Evolutionary conservation across 2,329 filamentous ascomycete species (phyloP), one percentile per base, ranked within the genome.

Genomic region (Colletotrichum sojae): DNA sequence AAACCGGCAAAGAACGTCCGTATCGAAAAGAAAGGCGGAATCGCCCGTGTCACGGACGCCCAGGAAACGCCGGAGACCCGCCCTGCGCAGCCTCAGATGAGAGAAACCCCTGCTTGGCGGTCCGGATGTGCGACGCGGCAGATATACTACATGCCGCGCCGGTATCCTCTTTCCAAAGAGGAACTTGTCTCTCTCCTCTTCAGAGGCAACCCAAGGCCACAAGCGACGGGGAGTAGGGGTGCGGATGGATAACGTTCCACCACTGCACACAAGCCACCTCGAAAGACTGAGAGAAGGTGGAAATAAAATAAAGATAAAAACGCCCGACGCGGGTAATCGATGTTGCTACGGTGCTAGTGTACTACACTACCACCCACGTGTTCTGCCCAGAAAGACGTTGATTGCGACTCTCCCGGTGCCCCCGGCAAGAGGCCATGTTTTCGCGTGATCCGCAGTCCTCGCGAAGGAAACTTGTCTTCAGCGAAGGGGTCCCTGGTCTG

Each of bases 41-140:
- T 2, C 9, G 9, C 36, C 56, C 31, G 31, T 36, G 31, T 3
- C 31, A 36, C 31, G 31, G 31, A 36, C 9, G 8, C 31, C 31
- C 31, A 36, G 31, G 31, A 9, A 8, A 22, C 40, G 31, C 39
- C 57, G 18, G 18, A 43, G 46, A 51, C 51, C 45, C 25, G 57
- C 31, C 45, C 10, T 39, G 57, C 8, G 46, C 49, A 51, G 57
- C 45, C 27, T 60, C 57, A 36, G 9, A 36, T 31, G 9, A 43
- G n/a, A 52, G 52, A 6, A 49, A 5, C n/a, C 46, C 45, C 27
- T 51, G 57, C 9, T 16, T n/a, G 5, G 46, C 18, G 40, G 5
- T 15, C 20, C 54, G 40, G 54, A 57, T 45, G 20, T 22, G 56
- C 56, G 22, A 59, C 56, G 43, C 43, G 56, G 56, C 43, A 46